Evolutionary conservation across 2,329 filamentous ascomycete species (phyloP), one percentile per base, ranked within the genome.

Genomic region (Mycosphaerella sp.): DNA sequence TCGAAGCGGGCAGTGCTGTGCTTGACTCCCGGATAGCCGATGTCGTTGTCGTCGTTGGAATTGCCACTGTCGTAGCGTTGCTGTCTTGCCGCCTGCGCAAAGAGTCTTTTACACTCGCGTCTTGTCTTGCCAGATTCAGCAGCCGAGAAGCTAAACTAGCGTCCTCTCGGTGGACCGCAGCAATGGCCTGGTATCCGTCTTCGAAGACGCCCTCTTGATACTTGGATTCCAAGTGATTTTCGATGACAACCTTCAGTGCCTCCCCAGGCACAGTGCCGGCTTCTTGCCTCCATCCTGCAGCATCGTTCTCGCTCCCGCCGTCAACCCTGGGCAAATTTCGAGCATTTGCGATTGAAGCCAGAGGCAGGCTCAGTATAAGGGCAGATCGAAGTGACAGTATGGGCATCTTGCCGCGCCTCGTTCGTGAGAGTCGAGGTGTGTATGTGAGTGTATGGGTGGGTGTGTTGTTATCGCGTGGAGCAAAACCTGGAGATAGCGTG

Each of bases 151-250:
- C 83, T 38, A 87, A 74, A 38, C 78, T 75, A 21, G 82, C 78
- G 65, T 87, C 78, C 59, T 79, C 77, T 42, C 75, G 73, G 70
- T 83, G 79, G 29, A 86, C 76, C 34, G 78, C 80, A 67, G 86
- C 80, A 51, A 86, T 75, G 26, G 83, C 84, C 9, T 78, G 74
- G 60, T 76, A 77, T 64, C 86, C 84, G 59, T 82, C 80, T 59
- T 80, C 77, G 68, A 84, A 87, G 53, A 87, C 78, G 55, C 85
- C 85, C 65, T 87, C 80, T 66, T 82, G 79, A 71, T 84, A 88
- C 65, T 81, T 80, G 45, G 78, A 76, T 44, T 80, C 78, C 51
- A 84, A 74, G 63, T 83, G 78, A 57, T 77, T 74, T 68, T 87
- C 83, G 32, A 90, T 75, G 50, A 86, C 80, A 45, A 79, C 78